A percentile compares a stretch with the other conserved stretches of the same genome.
Conservation (phyloP, 2,329 filamentous ascomycete genomes). For the Aureobasidium lini region DNA sequence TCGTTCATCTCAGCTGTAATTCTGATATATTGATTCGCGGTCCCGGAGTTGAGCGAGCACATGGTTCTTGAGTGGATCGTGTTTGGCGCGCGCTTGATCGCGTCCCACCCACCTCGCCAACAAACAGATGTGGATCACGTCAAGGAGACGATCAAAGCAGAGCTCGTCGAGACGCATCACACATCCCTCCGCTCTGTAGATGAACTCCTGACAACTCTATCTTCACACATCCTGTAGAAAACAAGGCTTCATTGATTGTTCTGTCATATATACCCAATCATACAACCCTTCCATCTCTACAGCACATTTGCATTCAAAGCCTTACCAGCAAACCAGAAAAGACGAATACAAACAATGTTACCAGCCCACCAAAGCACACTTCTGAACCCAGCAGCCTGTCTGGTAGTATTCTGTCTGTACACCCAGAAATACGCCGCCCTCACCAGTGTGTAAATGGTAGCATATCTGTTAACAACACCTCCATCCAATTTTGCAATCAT, state of each 20-base stretch:
- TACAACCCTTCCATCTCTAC: neutral
- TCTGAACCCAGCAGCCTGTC: conserved; percentile 29
- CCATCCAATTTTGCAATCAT: conserved; percentile 32
- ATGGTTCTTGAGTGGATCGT: too few species aligned
- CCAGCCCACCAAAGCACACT: conserved; percentile 37
- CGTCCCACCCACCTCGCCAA: too few species aligned
- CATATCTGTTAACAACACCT: conserved; percentile 32
- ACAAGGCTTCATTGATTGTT: neutral
- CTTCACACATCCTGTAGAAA: too few species aligned
- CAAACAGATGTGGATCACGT: too few species aligned
- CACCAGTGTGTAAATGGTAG: conserved; percentile 34
- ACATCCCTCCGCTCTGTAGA: too few species aligned
- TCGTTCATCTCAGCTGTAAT: too few species aligned
- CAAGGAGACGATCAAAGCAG: too few species aligned
- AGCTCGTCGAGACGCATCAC: too few species aligned
- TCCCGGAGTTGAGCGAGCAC: too few species aligned
- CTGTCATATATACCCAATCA: neutral
- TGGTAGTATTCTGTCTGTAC: conserved; percentile 35
- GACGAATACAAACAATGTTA: conserved; percentile 35
- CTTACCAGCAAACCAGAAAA: conserved; percentile 32
- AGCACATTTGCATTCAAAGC: conserved; percentile 18
- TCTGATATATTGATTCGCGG: too few species aligned
- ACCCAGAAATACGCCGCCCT: conserved; percentile 34
- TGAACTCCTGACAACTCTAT: too few species aligned
- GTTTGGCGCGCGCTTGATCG: too few species aligned